These are phyloP conservation scores for Cardamine resedifolia DNA, from an alignment of 345 rosid species.

Conservation along the genomic window DNA sequence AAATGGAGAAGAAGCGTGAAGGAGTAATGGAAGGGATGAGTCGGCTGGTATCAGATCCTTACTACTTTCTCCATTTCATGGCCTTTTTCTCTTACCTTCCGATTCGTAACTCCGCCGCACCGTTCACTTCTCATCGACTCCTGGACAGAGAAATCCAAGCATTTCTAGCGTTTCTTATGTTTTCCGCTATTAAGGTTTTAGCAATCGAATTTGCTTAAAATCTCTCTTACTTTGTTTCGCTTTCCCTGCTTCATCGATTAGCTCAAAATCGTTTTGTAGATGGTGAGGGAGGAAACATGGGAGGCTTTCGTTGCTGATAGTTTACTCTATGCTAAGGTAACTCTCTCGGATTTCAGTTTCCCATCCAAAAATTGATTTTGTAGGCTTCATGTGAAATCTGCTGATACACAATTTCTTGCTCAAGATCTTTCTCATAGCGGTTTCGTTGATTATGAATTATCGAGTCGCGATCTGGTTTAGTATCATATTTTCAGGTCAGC, in stretches of 20 bases:
- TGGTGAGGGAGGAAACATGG: conserved; percentile 75
- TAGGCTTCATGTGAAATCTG: neutral
- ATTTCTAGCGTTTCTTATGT: conserved; percentile 52
- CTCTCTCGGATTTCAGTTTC: conserved; percentile 9
- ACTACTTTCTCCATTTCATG: conserved; percentile 64
- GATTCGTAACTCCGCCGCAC: conserved; percentile 61
- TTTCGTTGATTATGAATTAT: conserved; percentile 66
- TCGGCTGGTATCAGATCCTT: conserved; percentile 64
- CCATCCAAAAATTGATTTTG: neutral
- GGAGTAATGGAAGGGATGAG: conserved; percentile 49
- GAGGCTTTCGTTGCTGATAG: conserved; percentile 67
- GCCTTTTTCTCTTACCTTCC: conserved; percentile 74
- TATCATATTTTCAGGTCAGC: conserved; percentile 62
- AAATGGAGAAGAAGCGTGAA: conserved; percentile 34
- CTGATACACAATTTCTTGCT: conserved; percentile 17
- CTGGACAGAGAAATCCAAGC: conserved; percentile 83
- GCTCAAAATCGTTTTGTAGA: conserved; percentile 42
- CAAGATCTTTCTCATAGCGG: conserved; percentile 74
- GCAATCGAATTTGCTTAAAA: neutral
- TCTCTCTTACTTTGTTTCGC: neutral
- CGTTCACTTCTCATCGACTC: conserved; percentile 40
- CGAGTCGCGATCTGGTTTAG: conserved; percentile 69
- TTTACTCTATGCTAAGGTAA: conserved; percentile 71
- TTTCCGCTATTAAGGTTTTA: conserved; percentile 61
- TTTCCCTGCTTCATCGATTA: conserved; percentile 12